These are phyloP conservation scores for Fusarium sp. DNA, from an alignment of 2,329 filamentous ascomycete genomes.

Conservation along the genomic window DNA sequence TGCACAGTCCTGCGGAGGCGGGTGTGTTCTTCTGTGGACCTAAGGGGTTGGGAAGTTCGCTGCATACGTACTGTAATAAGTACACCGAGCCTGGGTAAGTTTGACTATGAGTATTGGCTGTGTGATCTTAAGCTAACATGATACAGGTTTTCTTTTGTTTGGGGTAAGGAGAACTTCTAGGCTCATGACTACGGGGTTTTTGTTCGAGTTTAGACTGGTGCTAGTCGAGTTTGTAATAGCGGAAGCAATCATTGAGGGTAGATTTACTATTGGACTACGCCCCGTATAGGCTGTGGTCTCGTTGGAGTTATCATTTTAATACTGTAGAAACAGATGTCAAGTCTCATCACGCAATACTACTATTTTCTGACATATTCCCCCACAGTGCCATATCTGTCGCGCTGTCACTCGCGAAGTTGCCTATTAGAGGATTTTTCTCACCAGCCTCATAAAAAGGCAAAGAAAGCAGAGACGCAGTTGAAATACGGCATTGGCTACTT, in stretches of 20 bases:
- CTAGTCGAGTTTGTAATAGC: slow-evolving; percentile 33
- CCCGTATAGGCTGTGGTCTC: slow-evolving; percentile 13
- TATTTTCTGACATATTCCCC: slow-evolving; percentile 7
- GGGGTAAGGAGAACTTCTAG: slow-evolving; percentile 75
- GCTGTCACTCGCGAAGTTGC: not conserved
- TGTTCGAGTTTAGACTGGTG: slow-evolving; percentile 8
- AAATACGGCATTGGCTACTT: slow-evolving; percentile 2
- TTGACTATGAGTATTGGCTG: slow-evolving; percentile 7
- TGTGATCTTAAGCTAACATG: slow-evolving; percentile 46
- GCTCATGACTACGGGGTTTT: slow-evolving; percentile 3
- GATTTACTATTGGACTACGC: slow-evolving; percentile 25
- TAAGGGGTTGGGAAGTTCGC: slow-evolving; percentile 79
- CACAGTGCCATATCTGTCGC: not conserved
- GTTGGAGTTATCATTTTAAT: slow-evolving; percentile 41
- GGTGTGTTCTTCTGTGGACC: slow-evolving; percentile 90
- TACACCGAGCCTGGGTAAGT: slow-evolving; percentile 84
- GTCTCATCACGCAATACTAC: slow-evolving; percentile 23
- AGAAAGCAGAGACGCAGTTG: slow-evolving; percentile 15
- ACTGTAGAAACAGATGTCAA: slow-evolving; percentile 32
- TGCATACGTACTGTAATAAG: slow-evolving; percentile 89
- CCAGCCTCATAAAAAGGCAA: slow-evolving; percentile 5
- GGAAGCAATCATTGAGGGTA: slow-evolving; percentile 20
- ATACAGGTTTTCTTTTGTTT: slow-evolving; percentile 72
- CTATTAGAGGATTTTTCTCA: not conserved
- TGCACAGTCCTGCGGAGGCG: slow-evolving; percentile 78